These are phyloP conservation scores for Plasmodium cynomolgi DNA, from an alignment of 169 alveolate species.

Conservation along the genomic window DNA sequence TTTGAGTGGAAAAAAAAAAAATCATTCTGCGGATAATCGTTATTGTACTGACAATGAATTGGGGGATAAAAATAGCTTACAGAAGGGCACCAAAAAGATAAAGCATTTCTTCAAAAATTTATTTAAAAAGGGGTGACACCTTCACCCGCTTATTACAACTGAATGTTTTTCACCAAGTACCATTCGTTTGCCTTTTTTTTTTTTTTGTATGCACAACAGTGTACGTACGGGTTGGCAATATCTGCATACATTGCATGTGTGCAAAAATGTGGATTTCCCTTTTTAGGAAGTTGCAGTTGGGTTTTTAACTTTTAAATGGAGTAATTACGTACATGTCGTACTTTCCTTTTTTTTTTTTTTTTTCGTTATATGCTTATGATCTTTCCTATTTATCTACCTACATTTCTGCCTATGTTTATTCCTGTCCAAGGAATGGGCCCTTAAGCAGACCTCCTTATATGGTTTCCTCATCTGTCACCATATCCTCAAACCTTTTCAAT, in stretches of 20 bases:
- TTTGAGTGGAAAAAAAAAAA: not conserved
- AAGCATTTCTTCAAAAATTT: constrained; percentile 52
- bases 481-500: not conserved
- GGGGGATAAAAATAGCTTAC: not conserved
- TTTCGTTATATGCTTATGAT: not conserved
- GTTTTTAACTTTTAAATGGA: not conserved
- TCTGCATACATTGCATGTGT: not conserved
- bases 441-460: not conserved
- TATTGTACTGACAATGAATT: not conserved
- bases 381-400: not conserved
- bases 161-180: not conserved
- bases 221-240: not conserved
- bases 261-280: not conserved
- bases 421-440: not conserved
- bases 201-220: not conserved
- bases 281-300: not conserved
- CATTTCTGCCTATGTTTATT: not conserved
- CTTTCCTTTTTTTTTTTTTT: not conserved
- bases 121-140: constrained; percentile 35
- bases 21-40: not conserved
- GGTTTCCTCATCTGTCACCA: not conserved
- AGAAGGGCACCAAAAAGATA: constrained; percentile 56
- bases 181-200: not conserved
- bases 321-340: not conserved
- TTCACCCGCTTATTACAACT: not conserved